Percentiles rank a stretch among this genome's conserved stretches.
Conservation (phyloP, 2,329 filamentous ascomycete genomes). For the Claviceps sp. region DNA sequence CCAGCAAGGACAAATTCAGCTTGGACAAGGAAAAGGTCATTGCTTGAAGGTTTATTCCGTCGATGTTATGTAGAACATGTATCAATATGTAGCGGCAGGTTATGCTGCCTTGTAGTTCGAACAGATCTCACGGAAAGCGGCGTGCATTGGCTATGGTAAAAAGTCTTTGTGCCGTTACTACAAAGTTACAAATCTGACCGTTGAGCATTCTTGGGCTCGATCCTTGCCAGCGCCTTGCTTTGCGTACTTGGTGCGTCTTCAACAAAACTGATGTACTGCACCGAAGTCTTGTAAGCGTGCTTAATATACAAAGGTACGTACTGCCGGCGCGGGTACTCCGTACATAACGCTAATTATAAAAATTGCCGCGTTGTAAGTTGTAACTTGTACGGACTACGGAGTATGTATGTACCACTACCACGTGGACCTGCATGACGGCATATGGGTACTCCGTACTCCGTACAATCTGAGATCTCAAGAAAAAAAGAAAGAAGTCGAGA, state of each 20-base stretch:
- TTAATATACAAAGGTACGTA: neutral
- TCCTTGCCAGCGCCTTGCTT: neutral
- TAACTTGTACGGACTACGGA: too few relatives aligned
- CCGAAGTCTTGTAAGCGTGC: neutral
- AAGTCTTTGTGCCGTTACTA: too few relatives aligned
- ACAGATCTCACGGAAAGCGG: neutral
- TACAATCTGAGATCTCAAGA: neutral
- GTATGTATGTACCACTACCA: conserved; percentile 1
- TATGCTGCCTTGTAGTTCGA: neutral
- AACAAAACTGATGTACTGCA: too few relatives aligned
- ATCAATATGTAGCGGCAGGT: conserved; percentile 2
- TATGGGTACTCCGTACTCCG: neutral
- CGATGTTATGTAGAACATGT: conserved; percentile 3
- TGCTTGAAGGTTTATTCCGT: conserved; percentile 17
- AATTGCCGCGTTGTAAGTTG: too few relatives aligned
- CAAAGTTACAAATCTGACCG: too few relatives aligned
- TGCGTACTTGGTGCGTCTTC: too few relatives aligned
- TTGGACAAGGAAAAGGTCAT: conserved; percentile 28
- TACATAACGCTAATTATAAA: too few relatives aligned
- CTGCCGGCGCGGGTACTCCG: too few relatives aligned
- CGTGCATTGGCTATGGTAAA: too few relatives aligned
- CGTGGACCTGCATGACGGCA: conserved; percentile 3
- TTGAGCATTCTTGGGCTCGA: too few relatives aligned
- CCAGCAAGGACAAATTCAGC: conserved; percentile 16
- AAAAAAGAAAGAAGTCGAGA: conserved; percentile 14